phyloP scores from a whole-genome alignment of 257 asterid species.

The Nicotiana paniculata region DNA sequence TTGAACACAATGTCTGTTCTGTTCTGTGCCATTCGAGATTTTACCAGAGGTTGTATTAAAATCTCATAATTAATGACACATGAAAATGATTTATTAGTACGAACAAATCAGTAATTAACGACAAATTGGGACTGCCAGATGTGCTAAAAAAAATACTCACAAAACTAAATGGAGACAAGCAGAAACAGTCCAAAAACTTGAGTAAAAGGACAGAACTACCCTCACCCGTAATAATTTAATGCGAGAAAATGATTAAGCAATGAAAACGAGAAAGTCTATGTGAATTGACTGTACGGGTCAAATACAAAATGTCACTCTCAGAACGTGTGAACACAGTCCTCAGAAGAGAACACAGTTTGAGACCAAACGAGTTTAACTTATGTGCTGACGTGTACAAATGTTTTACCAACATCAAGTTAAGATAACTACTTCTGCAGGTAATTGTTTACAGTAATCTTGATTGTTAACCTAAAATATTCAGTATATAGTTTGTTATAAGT shows the following conservation, averaged over 20 bases:
- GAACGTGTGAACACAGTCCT: neutral
- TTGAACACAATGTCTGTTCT: neutral
- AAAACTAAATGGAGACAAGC: neutral
- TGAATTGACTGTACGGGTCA: constrained; percentile 12
- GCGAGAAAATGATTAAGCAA: constrained; percentile 8
- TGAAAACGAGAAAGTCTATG: constrained; percentile 20
- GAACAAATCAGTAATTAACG: neutral
- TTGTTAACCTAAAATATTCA: too few relatives aligned
- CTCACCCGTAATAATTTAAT: neutral
- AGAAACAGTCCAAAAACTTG: neutral
- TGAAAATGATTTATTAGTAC: neutral
- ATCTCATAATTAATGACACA: neutral
- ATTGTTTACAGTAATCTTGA: neutral
- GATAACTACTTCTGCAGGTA: too few relatives aligned
- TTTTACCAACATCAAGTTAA: neutral
- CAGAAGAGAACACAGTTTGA: neutral
- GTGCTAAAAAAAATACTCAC: neutral
- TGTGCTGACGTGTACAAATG: neutral
- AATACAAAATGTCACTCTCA: constrained; percentile 17
- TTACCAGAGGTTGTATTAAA: neutral
- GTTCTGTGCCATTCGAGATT: neutral
- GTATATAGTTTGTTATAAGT: neutral
- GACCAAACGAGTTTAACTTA: neutral
- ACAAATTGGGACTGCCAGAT: neutral
- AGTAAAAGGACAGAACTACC: neutral